These are phyloP conservation scores for Zopfia rhizophila DNA, from an alignment of 2,329 filamentous ascomycete species.

Conservation along the genomic window DNA sequence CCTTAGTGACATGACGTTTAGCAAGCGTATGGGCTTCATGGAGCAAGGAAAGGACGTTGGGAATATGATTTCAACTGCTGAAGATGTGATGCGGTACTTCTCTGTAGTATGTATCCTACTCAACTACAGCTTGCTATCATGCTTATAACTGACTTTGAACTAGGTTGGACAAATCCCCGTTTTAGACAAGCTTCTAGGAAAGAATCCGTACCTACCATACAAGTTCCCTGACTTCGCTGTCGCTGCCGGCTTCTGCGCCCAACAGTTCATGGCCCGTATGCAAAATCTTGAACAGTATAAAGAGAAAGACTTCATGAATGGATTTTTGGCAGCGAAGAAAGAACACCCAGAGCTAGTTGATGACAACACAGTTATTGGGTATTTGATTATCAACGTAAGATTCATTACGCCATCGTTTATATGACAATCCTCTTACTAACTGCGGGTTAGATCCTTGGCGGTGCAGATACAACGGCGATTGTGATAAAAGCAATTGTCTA, in stretches of 20 bases:
- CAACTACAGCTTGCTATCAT: too few relatives aligned
- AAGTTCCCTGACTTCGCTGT: conserved; percentile 30
- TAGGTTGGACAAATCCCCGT: conserved; percentile 43
- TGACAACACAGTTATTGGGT: conserved; percentile 43
- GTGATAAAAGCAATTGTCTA: conserved; percentile 39
- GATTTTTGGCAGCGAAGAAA: conserved; percentile 27
- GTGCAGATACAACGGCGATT: conserved; percentile 42
- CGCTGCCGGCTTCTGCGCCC: conserved; percentile 29
- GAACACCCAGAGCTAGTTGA: conserved; percentile 31
- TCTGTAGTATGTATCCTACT: conserved; percentile 24
- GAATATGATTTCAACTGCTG: conserved; percentile 30
- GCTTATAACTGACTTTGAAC: not conserved
- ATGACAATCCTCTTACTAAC: not conserved
- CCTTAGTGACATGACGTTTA: conserved; percentile 54
- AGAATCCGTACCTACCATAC: conserved; percentile 27
- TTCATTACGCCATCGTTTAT: conserved; percentile 1
- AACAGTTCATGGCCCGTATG: conserved; percentile 27
- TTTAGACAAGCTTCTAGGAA: conserved; percentile 35
- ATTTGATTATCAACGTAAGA: conserved; percentile 45
- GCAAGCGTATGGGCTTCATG: conserved; percentile 56
- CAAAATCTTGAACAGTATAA: conserved; percentile 20
- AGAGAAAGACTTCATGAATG: conserved; percentile 30
- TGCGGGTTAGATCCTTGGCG: conserved; percentile 39
- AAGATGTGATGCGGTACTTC: conserved; percentile 30
- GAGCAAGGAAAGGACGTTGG: conserved; percentile 54